These are phyloP conservation scores for Bipolaris bicolor DNA, from an alignment of 2,329 filamentous ascomycete genomes.

Conservation along the genomic window DNA sequence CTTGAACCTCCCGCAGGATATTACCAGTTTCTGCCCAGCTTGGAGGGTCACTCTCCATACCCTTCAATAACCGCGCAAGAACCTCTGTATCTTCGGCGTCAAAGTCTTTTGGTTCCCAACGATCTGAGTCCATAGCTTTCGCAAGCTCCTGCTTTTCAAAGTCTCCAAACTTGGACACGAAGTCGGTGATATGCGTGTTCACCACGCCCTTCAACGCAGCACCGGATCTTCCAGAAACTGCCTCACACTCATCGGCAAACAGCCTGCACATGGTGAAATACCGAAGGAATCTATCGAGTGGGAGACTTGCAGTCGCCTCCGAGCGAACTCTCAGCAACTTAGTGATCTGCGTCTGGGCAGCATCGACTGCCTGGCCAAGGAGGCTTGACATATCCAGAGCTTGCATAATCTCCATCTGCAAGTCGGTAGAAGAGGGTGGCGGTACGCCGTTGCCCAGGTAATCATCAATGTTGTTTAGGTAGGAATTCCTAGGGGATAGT, in stretches of 20 bases:
- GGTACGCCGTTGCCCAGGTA: conserved; percentile 36
- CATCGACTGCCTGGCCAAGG: conserved; percentile 79
- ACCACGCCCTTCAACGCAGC: conserved; percentile 78
- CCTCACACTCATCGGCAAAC: conserved; percentile 86
- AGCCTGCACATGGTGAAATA: conserved; percentile 84
- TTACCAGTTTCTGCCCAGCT: conserved; percentile 68
- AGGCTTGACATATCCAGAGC: conserved; percentile 78
- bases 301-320: conserved; percentile 72
- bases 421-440: conserved; percentile 29
- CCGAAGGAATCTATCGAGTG: conserved; percentile 73
- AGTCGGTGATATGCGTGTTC: conserved; percentile 81
- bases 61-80: conserved; percentile 69
- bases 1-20: conserved; percentile 33
- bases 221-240: conserved; percentile 79
- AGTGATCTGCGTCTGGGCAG: conserved; percentile 74
- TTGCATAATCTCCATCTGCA: conserved; percentile 77
- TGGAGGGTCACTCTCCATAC: conserved; percentile 72
- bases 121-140: conserved; percentile 78
- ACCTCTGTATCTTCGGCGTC: conserved; percentile 65
- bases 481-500: conserved; percentile 57
- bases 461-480: conserved; percentile 52
- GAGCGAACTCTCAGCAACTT: conserved; percentile 78
- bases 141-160: conserved; percentile 75
- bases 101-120: conserved; percentile 81
- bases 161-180: conserved; percentile 74